Evolutionary conservation across 1,139 yeast species (phyloP).

Genomic region (Taiozyma onychis): DNA sequence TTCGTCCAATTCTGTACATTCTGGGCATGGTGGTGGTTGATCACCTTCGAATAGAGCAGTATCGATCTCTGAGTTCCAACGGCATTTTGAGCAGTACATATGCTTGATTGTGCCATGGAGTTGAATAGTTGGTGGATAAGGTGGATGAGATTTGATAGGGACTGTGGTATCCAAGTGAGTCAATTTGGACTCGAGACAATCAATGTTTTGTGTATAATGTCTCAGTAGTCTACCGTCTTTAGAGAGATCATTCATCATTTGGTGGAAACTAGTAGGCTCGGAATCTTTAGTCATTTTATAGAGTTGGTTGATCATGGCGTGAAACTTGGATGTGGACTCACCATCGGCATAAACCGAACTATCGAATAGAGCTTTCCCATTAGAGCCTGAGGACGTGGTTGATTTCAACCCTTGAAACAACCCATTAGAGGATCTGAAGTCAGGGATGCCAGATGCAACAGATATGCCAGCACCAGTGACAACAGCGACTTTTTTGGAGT

Average conservation of each 20-base stretch:
- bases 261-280: slow-evolving; percentile 69
- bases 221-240: slow-evolving; percentile 59
- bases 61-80: slow-evolving; percentile 38
- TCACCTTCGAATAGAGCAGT: slow-evolving; percentile 32
- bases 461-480: slow-evolving; percentile 89
- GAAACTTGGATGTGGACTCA: slow-evolving; percentile 56
- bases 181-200: slow-evolving; percentile 33
- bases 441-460: slow-evolving; percentile 89
- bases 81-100: slow-evolving; percentile 74
- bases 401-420: slow-evolving; percentile 59
- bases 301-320: slow-evolving; percentile 64
- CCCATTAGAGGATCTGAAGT: slow-evolving; percentile 76
- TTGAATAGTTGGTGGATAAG: slow-evolving; percentile 57
- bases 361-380: slow-evolving; percentile 79
- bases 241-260: slow-evolving; percentile 52
- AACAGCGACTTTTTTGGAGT: slow-evolving; percentile 44
- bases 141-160: slow-evolving; percentile 35
- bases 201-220: slow-evolving; percentile 74
- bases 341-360: slow-evolving; percentile 69
- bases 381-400: slow-evolving; percentile 39
- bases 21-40: slow-evolving; percentile 45
- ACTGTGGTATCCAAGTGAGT: slow-evolving; percentile 42
- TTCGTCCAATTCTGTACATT: slow-evolving; percentile 47
- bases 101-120: slow-evolving; percentile 74
- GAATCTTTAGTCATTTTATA: slow-evolving; percentile 53